phyloP scores from a whole-genome alignment of 1,284 basidiomycete genomes.

The Xerocomus minutiporus region DNA sequence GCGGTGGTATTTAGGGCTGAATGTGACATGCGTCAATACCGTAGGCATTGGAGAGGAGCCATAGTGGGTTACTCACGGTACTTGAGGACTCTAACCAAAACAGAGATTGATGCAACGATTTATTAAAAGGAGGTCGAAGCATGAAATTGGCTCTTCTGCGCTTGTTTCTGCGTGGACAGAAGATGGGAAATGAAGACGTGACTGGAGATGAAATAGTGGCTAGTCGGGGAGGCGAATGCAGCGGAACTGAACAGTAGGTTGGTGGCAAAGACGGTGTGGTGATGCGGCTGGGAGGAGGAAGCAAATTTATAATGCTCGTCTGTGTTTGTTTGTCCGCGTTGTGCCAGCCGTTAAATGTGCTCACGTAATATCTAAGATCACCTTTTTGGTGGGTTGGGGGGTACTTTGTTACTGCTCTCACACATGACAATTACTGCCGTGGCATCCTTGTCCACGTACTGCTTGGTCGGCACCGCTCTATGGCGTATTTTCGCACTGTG shows the following conservation, averaged over 20 bases:
- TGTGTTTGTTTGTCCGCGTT: conserved; percentile 24
- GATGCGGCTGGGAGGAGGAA: conserved; percentile 9
- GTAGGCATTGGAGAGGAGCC: not conserved
- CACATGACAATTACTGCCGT: too few relatives aligned
- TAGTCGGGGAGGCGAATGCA: not conserved
- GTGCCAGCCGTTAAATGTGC: not conserved
- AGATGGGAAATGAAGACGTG: conserved; percentile 42
- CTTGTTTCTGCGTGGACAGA: conserved; percentile 71
- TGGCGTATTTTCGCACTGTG: not conserved
- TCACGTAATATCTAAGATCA: not conserved
- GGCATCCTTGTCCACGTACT: too few relatives aligned
- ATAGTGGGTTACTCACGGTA: conserved; percentile 44
- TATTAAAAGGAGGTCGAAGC: conserved; percentile 79
- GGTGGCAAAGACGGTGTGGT: not conserved
- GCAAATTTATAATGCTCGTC: conserved; percentile 27
- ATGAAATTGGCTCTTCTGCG: conserved; percentile 54
- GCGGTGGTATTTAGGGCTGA: conserved; percentile 54
- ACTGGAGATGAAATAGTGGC: conserved; percentile 65
- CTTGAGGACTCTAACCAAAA: conserved; percentile 53
- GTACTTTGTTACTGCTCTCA: too few relatives aligned
- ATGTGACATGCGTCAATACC: not conserved
- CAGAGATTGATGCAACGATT: conserved; percentile 58
- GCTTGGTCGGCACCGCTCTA: not conserved
- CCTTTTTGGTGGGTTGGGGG: not conserved
- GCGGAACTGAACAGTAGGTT: not conserved